Conservation (phyloP, 2,329 filamentous ascomycete species). For the Capronia epimyces region DNA sequence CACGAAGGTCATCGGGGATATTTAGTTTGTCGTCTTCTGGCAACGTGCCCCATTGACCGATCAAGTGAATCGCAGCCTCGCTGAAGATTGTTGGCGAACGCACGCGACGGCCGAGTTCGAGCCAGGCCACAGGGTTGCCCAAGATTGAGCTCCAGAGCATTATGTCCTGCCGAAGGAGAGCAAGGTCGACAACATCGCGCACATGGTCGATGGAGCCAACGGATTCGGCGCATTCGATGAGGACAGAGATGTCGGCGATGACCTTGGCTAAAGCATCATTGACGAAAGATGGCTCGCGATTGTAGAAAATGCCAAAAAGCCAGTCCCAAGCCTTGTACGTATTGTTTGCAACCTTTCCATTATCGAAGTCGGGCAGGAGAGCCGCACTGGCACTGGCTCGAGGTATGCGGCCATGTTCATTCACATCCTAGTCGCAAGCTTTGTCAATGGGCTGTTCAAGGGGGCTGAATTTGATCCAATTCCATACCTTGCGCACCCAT, state of each 20-base stretch:
- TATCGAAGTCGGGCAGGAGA: constrained; percentile 33
- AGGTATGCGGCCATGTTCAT: constrained; percentile 31
- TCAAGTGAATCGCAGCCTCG: constrained; percentile 33
- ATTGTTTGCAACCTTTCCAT: constrained; percentile 30
- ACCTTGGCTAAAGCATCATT: constrained; percentile 37
- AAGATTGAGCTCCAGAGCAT: constrained; percentile 44
- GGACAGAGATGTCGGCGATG: constrained; percentile 38
- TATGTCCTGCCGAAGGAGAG: constrained; percentile 45
- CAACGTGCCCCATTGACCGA: constrained; percentile 33
- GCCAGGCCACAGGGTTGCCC: constrained; percentile 42
- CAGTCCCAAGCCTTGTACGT: constrained; percentile 37
- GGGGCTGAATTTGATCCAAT: not conserved
- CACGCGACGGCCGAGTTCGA: constrained; percentile 43
- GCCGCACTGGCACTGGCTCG: constrained; percentile 8
- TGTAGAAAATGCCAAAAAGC: constrained; percentile 46
- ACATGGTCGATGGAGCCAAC: constrained; percentile 42
- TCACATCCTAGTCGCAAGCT: constrained; percentile 33
- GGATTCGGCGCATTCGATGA: constrained; percentile 45
- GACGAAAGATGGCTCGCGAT: constrained; percentile 38
- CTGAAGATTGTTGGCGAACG: constrained; percentile 40
- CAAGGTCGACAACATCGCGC: constrained; percentile 43
- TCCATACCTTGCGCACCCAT: constrained; percentile 23
- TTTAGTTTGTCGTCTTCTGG: constrained; percentile 19
- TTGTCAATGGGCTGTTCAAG: not conserved
- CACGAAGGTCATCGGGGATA: constrained; percentile 25